phyloP scores from a whole-genome alignment of 331 rosid genomes.

The Spiraea crenata region DNA sequence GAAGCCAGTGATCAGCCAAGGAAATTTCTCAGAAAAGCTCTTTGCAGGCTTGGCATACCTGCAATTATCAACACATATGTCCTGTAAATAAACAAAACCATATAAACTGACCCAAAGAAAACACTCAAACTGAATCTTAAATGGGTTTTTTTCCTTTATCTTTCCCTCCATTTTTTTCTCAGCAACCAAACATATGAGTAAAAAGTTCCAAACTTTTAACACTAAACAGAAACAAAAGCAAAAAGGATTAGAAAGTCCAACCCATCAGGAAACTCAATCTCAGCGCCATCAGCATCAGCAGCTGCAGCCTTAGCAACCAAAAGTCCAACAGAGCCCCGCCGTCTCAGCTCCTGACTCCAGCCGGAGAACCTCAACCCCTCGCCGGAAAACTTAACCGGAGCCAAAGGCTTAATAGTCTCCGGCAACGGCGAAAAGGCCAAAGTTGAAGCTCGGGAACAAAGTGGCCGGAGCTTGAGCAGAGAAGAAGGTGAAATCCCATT shows the following conservation, averaged over 20 bases:
- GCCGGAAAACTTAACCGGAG: constrained; percentile 18
- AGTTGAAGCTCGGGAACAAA: constrained; percentile 25
- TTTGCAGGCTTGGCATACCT: constrained; percentile 49
- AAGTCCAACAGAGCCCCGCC: constrained; percentile 29
- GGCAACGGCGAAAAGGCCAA: constrained; percentile 49
- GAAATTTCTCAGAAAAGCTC: constrained; percentile 60
- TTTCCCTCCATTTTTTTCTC: constrained; percentile 7
- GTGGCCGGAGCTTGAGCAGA: constrained; percentile 29
- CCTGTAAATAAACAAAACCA: not conserved
- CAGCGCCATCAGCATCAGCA: constrained; percentile 50
- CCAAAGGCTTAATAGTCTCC: constrained; percentile 20
- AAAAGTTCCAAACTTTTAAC: not conserved
- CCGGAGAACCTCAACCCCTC: constrained; percentile 29
- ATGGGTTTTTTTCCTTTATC: not conserved
- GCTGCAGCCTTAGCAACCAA: constrained; percentile 53
- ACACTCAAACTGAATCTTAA: not conserved
- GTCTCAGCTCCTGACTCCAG: constrained; percentile 33
- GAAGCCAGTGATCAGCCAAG: constrained; percentile 73
- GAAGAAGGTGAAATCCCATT: constrained; percentile 28
- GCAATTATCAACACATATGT: constrained; percentile 8
- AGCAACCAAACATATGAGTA: constrained; percentile 14
- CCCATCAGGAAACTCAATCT: constrained; percentile 42
- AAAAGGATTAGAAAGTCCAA: constrained; percentile 20
- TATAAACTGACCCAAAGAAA: not conserved
- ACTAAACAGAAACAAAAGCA: not conserved